A percentile compares a stretch with the other conserved stretches of the same genome.
These are phyloP conservation scores for Uronychia binucleata DNA, from an alignment of 73 alveolate genomes.

Conservation along the genomic window DNA sequence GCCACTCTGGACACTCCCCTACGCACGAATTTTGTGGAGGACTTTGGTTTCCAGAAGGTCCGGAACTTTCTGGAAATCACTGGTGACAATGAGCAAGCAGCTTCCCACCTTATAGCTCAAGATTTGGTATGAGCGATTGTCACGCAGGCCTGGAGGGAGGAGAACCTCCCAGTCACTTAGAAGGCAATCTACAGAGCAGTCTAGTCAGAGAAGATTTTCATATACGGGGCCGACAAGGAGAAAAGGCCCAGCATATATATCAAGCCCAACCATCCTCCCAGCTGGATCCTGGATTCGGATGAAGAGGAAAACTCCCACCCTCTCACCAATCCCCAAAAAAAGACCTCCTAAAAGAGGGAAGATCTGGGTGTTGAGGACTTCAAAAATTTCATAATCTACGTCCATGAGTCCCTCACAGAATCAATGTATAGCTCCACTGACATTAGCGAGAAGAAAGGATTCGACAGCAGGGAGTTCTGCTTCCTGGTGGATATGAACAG, in stretches of 20 bases:
- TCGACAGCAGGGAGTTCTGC: neutral
- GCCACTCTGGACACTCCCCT: neutral
- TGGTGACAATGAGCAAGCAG: neutral
- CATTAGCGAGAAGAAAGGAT: neutral
- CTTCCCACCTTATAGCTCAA: neutral
- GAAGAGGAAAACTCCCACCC: neutral
- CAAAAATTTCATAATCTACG: neutral
- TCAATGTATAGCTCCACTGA: neutral
- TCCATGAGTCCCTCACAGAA: neutral
- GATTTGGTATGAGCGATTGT: neutral
- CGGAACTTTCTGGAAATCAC: neutral
- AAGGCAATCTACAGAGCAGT: neutral
- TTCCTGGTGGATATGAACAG: neutral
- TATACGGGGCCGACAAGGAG: neutral
- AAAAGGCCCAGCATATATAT: neutral
- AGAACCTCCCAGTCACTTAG: neutral
- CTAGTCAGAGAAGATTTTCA: neutral
- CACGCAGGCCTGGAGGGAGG: neutral
- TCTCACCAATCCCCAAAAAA: neutral
- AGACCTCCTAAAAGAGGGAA: neutral
- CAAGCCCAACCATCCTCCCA: neutral
- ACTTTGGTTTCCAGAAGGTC: neutral
- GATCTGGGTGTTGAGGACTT: neutral
- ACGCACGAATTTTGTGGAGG: neutral
- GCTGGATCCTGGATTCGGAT: neutral